phyloP scores from a whole-genome alignment of 225 moss, liverwort and hornwort species.

The Pleurozium schreberi region DNA sequence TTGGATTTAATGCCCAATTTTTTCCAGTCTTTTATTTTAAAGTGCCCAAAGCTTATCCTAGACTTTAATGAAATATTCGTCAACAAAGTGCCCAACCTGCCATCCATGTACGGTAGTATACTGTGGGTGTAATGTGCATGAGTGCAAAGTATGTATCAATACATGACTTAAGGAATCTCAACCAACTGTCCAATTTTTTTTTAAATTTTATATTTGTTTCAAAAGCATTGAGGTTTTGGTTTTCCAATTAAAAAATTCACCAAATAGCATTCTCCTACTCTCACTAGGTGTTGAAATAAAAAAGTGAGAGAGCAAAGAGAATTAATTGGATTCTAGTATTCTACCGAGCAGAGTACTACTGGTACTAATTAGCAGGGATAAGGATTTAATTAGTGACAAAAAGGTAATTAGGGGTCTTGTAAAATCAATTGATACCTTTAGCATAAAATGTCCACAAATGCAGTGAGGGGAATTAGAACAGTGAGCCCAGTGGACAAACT shows the following conservation, averaged over 20 bases:
- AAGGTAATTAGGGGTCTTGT: not conserved
- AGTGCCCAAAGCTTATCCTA: too few relatives aligned
- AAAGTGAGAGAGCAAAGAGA: too few relatives aligned
- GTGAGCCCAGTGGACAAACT: too few relatives aligned
- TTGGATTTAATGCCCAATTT: not conserved
- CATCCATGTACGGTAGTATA: not conserved
- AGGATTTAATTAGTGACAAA: not conserved
- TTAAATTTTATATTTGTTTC: too few relatives aligned
- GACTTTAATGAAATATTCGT: not conserved
- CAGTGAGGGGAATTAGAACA: too few relatives aligned
- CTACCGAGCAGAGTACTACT: not conserved
- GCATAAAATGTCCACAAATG: not conserved
- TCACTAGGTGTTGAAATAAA: not conserved
- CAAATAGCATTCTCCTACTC: not conserved
- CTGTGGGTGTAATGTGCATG: not conserved
- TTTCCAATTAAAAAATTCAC: not conserved
- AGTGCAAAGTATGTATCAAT: not conserved
- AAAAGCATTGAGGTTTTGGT: rapidly evolving
- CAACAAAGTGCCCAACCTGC: not conserved
- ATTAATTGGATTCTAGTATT: not conserved
- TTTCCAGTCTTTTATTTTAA: too few relatives aligned
- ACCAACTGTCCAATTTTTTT: not conserved
- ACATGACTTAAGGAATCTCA: too few relatives aligned
- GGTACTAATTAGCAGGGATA: not conserved
- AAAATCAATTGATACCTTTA: not conserved